Percentiles rank a stretch among this genome's conserved stretches.
phyloP scores from a whole-genome alignment of 495 filamentous ascomycete species.

The Hypoxylon perforatum region DNA sequence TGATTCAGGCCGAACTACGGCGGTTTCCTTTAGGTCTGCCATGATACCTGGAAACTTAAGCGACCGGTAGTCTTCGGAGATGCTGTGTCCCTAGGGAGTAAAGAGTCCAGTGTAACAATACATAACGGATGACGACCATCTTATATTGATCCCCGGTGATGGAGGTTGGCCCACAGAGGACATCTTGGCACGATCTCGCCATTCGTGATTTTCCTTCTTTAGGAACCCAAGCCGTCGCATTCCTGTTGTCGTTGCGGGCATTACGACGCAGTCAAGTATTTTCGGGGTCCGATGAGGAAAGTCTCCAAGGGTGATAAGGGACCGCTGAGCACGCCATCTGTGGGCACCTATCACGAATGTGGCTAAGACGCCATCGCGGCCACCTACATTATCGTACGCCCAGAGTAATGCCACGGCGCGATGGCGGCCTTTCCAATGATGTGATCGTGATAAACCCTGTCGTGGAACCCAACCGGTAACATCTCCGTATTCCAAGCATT shows the following conservation, averaged over 20 bases:
- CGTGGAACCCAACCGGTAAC: constrained; percentile 9
- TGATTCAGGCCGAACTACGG: constrained; percentile 20
- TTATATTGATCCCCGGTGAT: constrained; percentile 9
- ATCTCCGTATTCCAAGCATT: constrained; percentile 17
- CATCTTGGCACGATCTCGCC: constrained; percentile 29
- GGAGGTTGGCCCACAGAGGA: neutral
- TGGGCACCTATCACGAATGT: constrained; percentile 20
- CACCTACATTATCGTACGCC: constrained; percentile 4
- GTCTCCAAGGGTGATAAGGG: constrained; percentile 6
- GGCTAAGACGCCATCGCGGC: constrained; percentile 10
- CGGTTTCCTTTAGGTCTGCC: constrained; percentile 27
- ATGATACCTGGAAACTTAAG: neutral
- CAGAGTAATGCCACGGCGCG: constrained; percentile 14
- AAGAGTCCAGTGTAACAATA: neutral
- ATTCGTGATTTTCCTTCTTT: constrained; percentile 23
- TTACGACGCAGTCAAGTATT: constrained; percentile 3
- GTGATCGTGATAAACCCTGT: neutral
- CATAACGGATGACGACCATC: constrained; percentile 1
- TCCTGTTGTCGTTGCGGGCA: neutral
- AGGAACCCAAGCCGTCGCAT: constrained; percentile 19
- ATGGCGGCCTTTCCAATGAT: constrained; percentile 19
- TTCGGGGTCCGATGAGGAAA: constrained; percentile 14
- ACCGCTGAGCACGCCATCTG: constrained; percentile 19
- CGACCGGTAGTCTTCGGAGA: neutral
- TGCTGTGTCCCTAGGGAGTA: neutral